Base-by-base conservation (phyloP, 495 filamentous ascomycete species). In the Pseudevernia furfuracea region DNA sequence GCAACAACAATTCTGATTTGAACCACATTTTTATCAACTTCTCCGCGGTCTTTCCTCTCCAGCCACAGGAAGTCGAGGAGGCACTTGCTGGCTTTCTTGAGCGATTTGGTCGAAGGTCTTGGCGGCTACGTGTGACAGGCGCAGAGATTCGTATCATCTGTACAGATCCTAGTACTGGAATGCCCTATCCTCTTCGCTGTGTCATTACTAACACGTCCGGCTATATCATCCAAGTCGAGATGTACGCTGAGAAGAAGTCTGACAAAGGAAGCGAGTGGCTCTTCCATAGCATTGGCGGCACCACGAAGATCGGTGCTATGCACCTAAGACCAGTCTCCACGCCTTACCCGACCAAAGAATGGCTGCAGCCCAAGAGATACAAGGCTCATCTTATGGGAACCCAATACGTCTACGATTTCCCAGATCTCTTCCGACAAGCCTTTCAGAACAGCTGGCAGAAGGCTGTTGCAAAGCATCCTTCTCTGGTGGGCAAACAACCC, bases 21-120 rank as follows among this genome's bases (percentile, higher is more conserved):
- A 98, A 98, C 81, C 95, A 98, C 80, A 96, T 98, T 84, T 98
- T 97, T 83, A 91, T 98, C 80, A 97, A 98, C 83, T 98, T 98
- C 80, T 90, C 89, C 0, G 88, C 88, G 15, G 89, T 97, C 59
- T 97, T 98, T 85, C 91, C 92, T 71, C 84, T 98, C 44, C 80
- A 89, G 73, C 92, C 94, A 15, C 75, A 85, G 61, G 93, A 96
- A 78, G 92, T 98, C 37, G 92, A 97, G 77, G 85, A 96, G 75
- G 94, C 94, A 19, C 84, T 98, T 53, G 91, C 87, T 71, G 92
- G 94, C 41, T 97, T 98, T 83, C 78, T 98, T 61, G 94, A 97
- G 69, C 89, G 94, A 59, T 98, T 97, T 70, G 94, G 94, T 68
- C 89, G 91, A 69, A 91, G 94, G 67, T 89, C 88, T 48, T 98